Evolutionary conservation across 179 eudicot genomes (phyloP).

Genomic region (Silene coronaria): DNA sequence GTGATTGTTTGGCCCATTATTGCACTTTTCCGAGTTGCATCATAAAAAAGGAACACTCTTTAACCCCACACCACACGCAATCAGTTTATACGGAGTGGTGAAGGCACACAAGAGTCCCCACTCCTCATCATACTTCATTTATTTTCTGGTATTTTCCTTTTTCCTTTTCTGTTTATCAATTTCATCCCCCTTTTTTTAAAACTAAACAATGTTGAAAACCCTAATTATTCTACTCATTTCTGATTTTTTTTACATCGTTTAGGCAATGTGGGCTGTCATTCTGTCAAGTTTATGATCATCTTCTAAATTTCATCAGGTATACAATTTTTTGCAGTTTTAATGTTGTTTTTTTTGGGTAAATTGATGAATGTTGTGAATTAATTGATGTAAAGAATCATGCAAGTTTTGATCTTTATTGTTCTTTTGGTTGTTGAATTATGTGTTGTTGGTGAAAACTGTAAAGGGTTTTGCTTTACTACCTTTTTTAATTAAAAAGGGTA

Average conservation of each 20-base stretch:
- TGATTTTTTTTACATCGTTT: not conserved
- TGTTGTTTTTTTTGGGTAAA: not conserved
- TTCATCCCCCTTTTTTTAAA: not conserved
- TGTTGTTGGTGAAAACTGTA: not conserved
- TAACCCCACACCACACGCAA: conserved; percentile 3
- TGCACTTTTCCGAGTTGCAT: conserved; percentile 1
- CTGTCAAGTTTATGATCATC: not conserved
- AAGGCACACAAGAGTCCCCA: not conserved
- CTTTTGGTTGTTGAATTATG: not conserved
- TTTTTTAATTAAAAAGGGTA: not conserved
- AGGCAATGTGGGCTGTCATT: conserved; percentile 12
- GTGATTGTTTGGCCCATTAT: not conserved
- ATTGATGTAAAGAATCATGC: not conserved
- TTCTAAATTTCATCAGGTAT: conserved; percentile 2
- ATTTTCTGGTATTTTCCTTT: not conserved
- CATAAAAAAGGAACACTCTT: not conserved
- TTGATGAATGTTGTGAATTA: not conserved
- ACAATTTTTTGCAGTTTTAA: not conserved
- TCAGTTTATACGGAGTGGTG: not conserved
- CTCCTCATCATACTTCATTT: not conserved
- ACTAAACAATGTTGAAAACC: not conserved
- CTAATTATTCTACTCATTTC: not conserved
- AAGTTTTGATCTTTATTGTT: conserved; percentile 1
- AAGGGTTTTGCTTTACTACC: conserved; percentile 7
- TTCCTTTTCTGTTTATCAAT: not conserved